Evolutionary conservation across 106 monocot species (phyloP), one percentile per base, ranked within the genome.

Genomic region (Dendrobium nobile): DNA sequence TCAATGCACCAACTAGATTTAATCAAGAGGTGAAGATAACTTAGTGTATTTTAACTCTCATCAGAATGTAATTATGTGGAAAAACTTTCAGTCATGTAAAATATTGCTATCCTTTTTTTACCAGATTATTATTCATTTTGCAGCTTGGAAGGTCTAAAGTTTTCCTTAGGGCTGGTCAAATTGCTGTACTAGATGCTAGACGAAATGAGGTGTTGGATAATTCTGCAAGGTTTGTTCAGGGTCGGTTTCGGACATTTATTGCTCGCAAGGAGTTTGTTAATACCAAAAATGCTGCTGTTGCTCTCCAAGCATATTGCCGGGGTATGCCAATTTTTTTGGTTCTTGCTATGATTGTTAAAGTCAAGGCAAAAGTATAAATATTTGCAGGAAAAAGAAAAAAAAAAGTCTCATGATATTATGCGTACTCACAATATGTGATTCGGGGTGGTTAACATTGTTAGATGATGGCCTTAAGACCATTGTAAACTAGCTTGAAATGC

Each of bases 91-190:
- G 48, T 27, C 47, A 51, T 48, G 24, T 76, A 24, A 26, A 41
- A 20, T 41, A 41, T 76, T 48, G 76, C 24, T 48, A 47, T 48
- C 11, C 24, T 18, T 26, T 76, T 76, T 22, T 27, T 48, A 76
- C 9, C 24, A 48, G 13, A 26, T 47, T 5, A 48, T 78, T 47
- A 31, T 79, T 55, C 37, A 18, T 81, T 42, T 75, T 74, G 61
- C 88, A 99, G 99, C 93, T 99, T 82, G 99, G 99, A 4, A 89
- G 80, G 47, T 90, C 81, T 54, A 99, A 99, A 83, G 90, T 99
- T 81, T 99, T 99, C 75, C 88, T 99, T 4, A 93, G 99, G 84
- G 91, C 91, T 64, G 99, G 99, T 79, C 99, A 99, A 77, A 99
- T 99, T 80, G 99, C 92, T 65, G 27, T 87, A 54, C 81, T 99